These are phyloP conservation scores for Graphiopsis chlorocephala DNA, from an alignment of 2,329 filamentous ascomycete genomes.

Conservation along the genomic window DNA sequence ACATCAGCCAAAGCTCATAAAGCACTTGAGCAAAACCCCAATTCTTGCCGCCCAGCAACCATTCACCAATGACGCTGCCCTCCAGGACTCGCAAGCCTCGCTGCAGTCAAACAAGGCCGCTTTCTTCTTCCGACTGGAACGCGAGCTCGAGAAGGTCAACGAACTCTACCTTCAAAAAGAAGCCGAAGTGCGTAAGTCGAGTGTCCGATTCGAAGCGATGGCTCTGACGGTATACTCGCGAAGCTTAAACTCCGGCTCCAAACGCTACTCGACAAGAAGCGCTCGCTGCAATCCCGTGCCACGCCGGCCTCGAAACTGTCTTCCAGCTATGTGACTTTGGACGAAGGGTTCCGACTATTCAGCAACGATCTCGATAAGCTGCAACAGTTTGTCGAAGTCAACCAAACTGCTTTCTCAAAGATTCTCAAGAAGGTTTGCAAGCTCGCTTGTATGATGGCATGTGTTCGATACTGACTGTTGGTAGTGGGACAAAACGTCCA, in stretches of 20 bases:
- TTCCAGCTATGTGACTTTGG: constrained; percentile 87
- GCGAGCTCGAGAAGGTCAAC: constrained; percentile 98
- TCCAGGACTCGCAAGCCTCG: constrained; percentile 75
- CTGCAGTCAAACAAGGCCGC: constrained; percentile 96
- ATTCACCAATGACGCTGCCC: constrained; percentile 38
- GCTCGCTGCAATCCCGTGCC: constrained; percentile 73
- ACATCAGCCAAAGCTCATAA: constrained; percentile 71
- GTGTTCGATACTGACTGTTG: constrained; percentile 36
- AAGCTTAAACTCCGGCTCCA: constrained; percentile 91
- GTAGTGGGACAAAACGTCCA: constrained; percentile 97
- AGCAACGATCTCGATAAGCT: constrained; percentile 95
- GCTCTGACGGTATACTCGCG: constrained; percentile 7
- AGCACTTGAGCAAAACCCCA: constrained; percentile 91
- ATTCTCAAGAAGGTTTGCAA: constrained; percentile 82
- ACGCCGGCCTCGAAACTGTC: constrained; percentile 78
- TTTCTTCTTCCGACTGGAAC: constrained; percentile 97
- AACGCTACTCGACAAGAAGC: constrained; percentile 92
- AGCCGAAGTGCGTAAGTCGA: constrained; percentile 68
- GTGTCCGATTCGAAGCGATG: background rate
- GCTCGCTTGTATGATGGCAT: constrained; percentile 21
- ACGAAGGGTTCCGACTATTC: constrained; percentile 97
- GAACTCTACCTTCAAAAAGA: constrained; percentile 97
- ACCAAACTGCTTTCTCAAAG: constrained; percentile 96
- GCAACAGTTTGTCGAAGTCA: constrained; percentile 95
- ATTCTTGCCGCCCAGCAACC: constrained; percentile 75